phyloP scores from a whole-genome alignment of 805 yeast genomes.

The Schwanniomyces vanrijiae region DNA sequence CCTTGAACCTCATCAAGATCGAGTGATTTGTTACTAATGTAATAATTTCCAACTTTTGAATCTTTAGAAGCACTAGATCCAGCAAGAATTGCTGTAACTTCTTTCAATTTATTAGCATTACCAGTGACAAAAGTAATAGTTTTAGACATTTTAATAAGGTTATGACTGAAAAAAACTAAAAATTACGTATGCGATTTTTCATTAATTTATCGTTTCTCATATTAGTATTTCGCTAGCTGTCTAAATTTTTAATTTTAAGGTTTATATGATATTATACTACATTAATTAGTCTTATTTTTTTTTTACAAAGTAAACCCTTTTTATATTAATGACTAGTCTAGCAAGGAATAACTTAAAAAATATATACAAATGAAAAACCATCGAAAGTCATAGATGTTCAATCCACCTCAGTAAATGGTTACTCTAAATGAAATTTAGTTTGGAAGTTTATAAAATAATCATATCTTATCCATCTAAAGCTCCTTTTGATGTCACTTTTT shows the following conservation, averaged over 20 bases:
- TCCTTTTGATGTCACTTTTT: not conserved
- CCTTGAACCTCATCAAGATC: conserved; percentile 95
- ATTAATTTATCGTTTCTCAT: not conserved
- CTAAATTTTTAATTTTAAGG: too few species aligned
- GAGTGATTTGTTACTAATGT: conserved; percentile 60
- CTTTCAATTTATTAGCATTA: conserved; percentile 81
- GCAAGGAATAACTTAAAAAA: not conserved
- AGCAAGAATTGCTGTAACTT: conserved; percentile 74
- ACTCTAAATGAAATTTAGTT: not conserved
- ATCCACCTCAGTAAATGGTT: not conserved
- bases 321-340: not conserved
- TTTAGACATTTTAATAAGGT: not conserved
- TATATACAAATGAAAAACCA: not conserved
- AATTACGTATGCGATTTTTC: not conserved
- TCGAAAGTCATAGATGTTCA: not conserved
- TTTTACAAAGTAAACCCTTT: not conserved
- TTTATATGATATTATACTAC: not conserved
- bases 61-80: conserved; percentile 21
- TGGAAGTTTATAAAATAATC: not conserved
- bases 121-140: conserved; percentile 79
- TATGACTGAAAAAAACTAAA: not conserved
- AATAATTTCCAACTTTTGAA: conserved; percentile 46
- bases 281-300: not conserved
- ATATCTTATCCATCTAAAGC: not conserved
- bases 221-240: too few species aligned